phyloP scores from a whole-genome alignment of 805 yeast genomes.

The Saccharomycopsis amapae region DNA sequence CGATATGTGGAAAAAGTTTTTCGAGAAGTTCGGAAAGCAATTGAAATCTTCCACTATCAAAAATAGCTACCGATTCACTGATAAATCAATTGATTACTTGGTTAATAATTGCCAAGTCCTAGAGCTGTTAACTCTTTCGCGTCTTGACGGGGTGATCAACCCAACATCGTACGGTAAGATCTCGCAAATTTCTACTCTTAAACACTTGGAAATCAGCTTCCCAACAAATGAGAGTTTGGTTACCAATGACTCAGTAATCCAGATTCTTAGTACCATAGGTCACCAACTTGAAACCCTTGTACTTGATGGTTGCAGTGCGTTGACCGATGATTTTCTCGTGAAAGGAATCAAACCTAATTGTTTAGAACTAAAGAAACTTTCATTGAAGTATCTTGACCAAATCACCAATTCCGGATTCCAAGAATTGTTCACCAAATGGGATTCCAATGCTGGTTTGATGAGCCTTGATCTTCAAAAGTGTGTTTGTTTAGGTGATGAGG shows the following conservation, averaged over 20 bases:
- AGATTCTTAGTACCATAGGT: conserved; percentile 56
- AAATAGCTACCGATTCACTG: conserved; percentile 78
- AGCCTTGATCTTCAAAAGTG: conserved; percentile 61
- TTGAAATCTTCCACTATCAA: conserved; percentile 55
- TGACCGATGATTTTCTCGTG: conserved; percentile 56
- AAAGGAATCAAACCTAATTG: conserved; percentile 58
- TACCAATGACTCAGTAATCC: conserved; percentile 59
- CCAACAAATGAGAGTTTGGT: conserved; percentile 62
- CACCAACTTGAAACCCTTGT: conserved; percentile 47
- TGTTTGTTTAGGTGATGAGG: conserved; percentile 53
- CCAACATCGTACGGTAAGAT: conserved; percentile 52
- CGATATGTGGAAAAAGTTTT: conserved; percentile 68
- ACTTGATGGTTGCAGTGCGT: conserved; percentile 64
- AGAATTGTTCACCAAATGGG: conserved; percentile 51
- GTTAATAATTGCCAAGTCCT: conserved; percentile 58
- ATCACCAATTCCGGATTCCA: conserved; percentile 63
- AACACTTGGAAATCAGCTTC: conserved; percentile 56
- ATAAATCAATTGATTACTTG: conserved; percentile 55
- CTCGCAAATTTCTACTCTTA: conserved; percentile 50
- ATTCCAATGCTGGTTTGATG: conserved; percentile 48
- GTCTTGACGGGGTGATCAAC: conserved; percentile 66
- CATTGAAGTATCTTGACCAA: conserved; percentile 52
- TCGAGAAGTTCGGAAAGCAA: conserved; percentile 47
- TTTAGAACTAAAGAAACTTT: conserved; percentile 46
- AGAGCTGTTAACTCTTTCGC: conserved; percentile 49